Percentiles rank a stretch among this genome's conserved stretches.
Conservation (phyloP, 306 rosid genomes). For the Citrullus amarus region DNA sequence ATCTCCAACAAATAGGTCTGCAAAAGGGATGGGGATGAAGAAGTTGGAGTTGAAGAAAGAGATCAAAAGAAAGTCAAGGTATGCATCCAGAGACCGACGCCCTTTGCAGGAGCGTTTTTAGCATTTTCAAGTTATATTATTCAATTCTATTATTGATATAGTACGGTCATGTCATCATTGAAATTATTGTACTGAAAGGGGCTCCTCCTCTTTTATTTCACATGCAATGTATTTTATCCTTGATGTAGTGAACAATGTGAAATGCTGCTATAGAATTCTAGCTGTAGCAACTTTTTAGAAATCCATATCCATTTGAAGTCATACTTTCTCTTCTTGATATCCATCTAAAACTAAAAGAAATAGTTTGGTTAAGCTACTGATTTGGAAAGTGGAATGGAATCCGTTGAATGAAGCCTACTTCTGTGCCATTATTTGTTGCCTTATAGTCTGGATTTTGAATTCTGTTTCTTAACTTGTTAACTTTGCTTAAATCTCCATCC, state of each 20-base stretch:
- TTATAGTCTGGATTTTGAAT: background rate
- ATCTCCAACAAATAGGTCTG: constrained; percentile 20
- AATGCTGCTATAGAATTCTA: background rate
- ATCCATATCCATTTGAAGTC: background rate
- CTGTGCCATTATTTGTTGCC: background rate
- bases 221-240: background rate
- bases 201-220: background rate
- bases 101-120: background rate
- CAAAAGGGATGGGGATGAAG: constrained; percentile 20
- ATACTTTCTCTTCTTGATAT: background rate
- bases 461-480: background rate
- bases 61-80: constrained; percentile 29
- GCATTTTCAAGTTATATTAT: background rate
- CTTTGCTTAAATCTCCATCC: background rate
- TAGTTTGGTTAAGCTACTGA: background rate
- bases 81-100: background rate
- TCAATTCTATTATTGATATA: background rate
- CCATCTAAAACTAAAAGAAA: background rate
- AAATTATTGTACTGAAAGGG: background rate
- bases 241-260: background rate
- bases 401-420: background rate
- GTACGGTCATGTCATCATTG: background rate
- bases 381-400: background rate
- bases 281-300: background rate
- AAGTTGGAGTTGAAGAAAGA: constrained; percentile 24